phyloP scores from a whole-genome alignment of 208 protist species.

The Leishmania arabica region DNA sequence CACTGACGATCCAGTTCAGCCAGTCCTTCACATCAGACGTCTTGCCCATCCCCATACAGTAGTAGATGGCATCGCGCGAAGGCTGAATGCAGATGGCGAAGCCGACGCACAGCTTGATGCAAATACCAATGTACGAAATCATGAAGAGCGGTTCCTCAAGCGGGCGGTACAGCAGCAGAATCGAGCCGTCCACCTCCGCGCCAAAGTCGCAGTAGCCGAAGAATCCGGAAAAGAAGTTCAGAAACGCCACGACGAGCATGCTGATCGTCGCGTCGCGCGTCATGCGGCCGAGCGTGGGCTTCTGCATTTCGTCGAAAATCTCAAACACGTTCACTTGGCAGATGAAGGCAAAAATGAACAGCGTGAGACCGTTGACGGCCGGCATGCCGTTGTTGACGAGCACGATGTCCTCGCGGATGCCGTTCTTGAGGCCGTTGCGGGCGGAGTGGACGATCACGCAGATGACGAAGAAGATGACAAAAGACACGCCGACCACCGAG shows the following conservation, averaged over 20 bases:
- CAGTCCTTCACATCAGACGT: constrained; percentile 50
- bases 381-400: constrained; percentile 39
- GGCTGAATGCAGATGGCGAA: constrained; percentile 79
- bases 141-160: constrained; percentile 47
- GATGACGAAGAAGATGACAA: constrained; percentile 80
- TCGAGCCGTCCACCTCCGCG: constrained; percentile 41
- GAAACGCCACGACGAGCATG: constrained; percentile 51
- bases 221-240: constrained; percentile 74
- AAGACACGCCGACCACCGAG: constrained; percentile 71
- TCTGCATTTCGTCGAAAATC: constrained; percentile 73
- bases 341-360: constrained; percentile 84
- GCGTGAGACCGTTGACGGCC: constrained; percentile 59
- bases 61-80: constrained; percentile 71
- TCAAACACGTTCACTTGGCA: constrained; percentile 83
- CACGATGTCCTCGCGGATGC: constrained; percentile 36
- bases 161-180: constrained; percentile 63
- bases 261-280: constrained; percentile 52
- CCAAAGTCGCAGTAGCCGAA: constrained; percentile 88
- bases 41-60: constrained; percentile 54
- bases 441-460: constrained; percentile 71
- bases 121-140: constrained; percentile 70
- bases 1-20: constrained; percentile 55
- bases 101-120: constrained; percentile 77
- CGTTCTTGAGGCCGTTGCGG: constrained; percentile 43
- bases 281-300: constrained; percentile 45